Evolutionary conservation across 2,329 filamentous ascomycete species (phyloP), one percentile per base, ranked within the genome.

Genomic region (Xylariomycetidae sp.): DNA sequence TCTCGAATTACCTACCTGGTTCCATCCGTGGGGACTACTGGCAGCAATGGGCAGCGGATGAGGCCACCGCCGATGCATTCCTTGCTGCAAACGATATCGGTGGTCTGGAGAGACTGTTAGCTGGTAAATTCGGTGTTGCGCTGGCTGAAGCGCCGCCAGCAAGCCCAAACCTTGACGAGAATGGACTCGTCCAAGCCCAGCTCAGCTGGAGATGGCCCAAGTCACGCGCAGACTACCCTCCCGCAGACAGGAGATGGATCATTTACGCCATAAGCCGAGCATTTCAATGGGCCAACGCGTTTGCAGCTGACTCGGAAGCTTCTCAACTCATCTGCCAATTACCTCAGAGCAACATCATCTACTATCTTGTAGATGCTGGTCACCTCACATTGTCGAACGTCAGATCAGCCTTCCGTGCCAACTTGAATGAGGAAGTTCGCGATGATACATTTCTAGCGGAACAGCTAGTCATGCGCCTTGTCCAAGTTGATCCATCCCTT

Each of bases 401-500:
- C 31, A 71, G 70, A 46, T 68, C 74, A 3, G 74, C 76, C 2
- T 72, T 82, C 50, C 67, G 68, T 41, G 64, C 66, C 11, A 63
- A 69, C 20, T 58, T 70, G 13, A 55, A 60, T 16, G 58, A 57
- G 14, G 53, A 61, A 11, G 67, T 73, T 26, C 54, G 63, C 10
- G 51, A 58, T 1, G 68, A 72, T 26, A 54, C 64, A n/a, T 63
- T 70, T 16, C 59, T 74, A 11, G 69, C 79, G 9, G 74, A 75
- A 20, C 76, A 83, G 37, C 65, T 88, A 4, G 70, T 85, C 15
- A 60, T 68, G 27, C 67, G 80, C 27, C 62, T 88, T 23, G 70
- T 74, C 1, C 69, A 80, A 30, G 67, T 80, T n/a, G 84, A 88
- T 47, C 74, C 78, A 3, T 77, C 79, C 20, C 72, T 87, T 55